Percentiles rank a stretch among this genome's conserved stretches.
phyloP scores from a whole-genome alignment of 2,329 filamentous ascomycete genomes.

The Nemania diffusa region DNA sequence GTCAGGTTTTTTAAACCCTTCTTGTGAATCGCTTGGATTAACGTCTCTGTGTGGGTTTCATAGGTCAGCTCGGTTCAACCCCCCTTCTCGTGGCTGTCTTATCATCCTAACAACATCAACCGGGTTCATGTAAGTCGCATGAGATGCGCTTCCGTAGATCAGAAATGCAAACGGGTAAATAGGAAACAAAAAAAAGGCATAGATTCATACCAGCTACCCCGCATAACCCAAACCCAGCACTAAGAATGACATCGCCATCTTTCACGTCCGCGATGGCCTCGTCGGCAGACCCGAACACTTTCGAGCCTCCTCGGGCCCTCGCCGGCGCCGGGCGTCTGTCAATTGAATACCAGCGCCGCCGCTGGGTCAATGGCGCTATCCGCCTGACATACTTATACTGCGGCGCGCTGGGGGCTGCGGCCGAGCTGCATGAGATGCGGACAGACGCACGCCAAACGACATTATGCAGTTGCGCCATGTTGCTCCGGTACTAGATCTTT shows the following conservation, averaged over 20 bases:
- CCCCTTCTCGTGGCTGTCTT: background rate
- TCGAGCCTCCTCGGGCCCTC: constrained; percentile 53
- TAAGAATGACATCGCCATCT: constrained; percentile 76
- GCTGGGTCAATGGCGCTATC: constrained; percentile 33
- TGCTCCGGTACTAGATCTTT: constrained; percentile 4
- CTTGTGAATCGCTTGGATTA: constrained; percentile 74
- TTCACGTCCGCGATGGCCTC: constrained; percentile 76
- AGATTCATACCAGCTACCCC: constrained; percentile 70
- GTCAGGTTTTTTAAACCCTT: constrained; percentile 72
- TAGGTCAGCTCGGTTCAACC: constrained; percentile 13
- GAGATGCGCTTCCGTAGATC: background rate
- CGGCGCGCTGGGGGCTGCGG: constrained; percentile 35
- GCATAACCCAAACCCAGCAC: constrained; percentile 84
- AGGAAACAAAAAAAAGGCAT: background rate
- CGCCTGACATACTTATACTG: constrained; percentile 36
- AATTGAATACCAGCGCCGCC: constrained; percentile 18
- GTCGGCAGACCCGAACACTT: constrained; percentile 67
- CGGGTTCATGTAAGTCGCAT: background rate
- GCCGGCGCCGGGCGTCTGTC: constrained; percentile 27
- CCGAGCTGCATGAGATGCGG: constrained; percentile 45
- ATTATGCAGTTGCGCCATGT: constrained; percentile 43
- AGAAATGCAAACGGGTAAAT: background rate
- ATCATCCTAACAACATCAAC: background rate
- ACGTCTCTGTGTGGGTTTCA: constrained; percentile 63
- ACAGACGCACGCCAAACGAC: constrained; percentile 42